These are phyloP conservation scores for Globisporangium polare DNA, from an alignment of 352 stramenopile species.

Conservation along the genomic window DNA sequence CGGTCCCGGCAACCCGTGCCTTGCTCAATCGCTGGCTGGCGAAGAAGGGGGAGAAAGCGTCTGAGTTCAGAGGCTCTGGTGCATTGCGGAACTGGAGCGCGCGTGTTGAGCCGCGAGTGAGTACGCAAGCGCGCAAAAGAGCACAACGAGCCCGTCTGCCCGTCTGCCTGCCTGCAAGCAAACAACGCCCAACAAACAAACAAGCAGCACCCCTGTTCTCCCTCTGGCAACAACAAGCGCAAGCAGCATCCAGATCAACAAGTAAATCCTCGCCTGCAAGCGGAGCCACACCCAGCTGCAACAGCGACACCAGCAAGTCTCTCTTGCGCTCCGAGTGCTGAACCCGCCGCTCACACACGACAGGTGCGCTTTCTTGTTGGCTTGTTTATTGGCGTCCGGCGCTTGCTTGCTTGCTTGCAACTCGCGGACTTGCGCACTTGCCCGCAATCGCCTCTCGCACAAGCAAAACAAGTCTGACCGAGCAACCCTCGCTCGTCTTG, in stretches of 20 bases:
- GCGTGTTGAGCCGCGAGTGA: not conserved
- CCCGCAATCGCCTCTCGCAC: not conserved
- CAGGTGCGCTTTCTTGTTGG: slow-evolving; percentile 9
- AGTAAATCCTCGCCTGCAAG: not conserved
- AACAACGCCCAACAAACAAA: not conserved
- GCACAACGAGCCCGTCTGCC: not conserved
- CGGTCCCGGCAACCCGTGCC: no score
- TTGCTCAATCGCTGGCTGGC: not conserved
- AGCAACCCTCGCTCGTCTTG: not conserved
- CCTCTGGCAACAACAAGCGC: not conserved
- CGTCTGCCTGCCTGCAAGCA: not conserved
- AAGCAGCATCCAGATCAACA: not conserved
- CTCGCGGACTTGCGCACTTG: slow-evolving; percentile 1
- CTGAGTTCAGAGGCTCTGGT: slow-evolving; percentile 7
- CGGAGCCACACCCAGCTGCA: not conserved
- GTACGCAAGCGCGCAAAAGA: not conserved
- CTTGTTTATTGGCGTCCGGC: not conserved
- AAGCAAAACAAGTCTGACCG: not conserved
- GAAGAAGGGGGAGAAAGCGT: not conserved
- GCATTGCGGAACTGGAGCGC: slow-evolving; percentile 3
- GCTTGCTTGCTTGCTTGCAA: not conserved
- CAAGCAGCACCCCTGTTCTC: no score
- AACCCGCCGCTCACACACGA: not conserved
- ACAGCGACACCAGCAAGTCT: not conserved
- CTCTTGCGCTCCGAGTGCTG: not conserved